These are phyloP conservation scores for Ganoderma leucocontextum DNA, from an alignment of 1,284 basidiomycete species.

Conservation along the genomic window DNA sequence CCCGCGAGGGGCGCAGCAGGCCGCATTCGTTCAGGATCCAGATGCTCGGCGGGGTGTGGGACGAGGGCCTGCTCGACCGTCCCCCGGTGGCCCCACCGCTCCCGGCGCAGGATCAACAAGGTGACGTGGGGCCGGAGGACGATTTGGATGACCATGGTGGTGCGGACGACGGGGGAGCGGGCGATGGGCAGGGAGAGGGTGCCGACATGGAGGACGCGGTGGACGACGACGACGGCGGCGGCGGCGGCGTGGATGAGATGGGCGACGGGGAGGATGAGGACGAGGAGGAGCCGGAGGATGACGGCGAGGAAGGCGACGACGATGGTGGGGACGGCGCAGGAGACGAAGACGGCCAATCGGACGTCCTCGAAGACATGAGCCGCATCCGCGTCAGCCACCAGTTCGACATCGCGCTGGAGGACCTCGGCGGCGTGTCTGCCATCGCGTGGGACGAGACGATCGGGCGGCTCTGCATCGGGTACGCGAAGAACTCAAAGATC, in stretches of 20 bases:
- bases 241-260: neutral
- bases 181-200: neutral
- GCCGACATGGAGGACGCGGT: neutral
- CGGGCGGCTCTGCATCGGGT: slow-evolving; percentile 49
- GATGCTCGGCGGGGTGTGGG: slow-evolving; percentile 24
- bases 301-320: neutral
- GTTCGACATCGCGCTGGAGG: slow-evolving; percentile 13
- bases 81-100: neutral
- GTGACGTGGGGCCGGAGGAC: neutral
- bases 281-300: neutral
- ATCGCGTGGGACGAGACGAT: slow-evolving; percentile 55
- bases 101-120: neutral
- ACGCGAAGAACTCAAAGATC: slow-evolving; percentile 37
- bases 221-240: neutral
- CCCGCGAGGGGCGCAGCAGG: slow-evolving; percentile 5
- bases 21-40: slow-evolving; percentile 18
- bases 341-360: neutral
- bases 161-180: neutral
- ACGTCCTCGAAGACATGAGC: neutral
- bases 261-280: neutral
- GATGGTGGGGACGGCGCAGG: neutral
- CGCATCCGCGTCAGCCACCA: slow-evolving; percentile 1
- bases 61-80: slow-evolving; percentile 10
- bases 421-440: slow-evolving; percentile 26
- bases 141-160: neutral